Conservation (phyloP, 331 rosid species). For the Rosa hybrid region DNA sequence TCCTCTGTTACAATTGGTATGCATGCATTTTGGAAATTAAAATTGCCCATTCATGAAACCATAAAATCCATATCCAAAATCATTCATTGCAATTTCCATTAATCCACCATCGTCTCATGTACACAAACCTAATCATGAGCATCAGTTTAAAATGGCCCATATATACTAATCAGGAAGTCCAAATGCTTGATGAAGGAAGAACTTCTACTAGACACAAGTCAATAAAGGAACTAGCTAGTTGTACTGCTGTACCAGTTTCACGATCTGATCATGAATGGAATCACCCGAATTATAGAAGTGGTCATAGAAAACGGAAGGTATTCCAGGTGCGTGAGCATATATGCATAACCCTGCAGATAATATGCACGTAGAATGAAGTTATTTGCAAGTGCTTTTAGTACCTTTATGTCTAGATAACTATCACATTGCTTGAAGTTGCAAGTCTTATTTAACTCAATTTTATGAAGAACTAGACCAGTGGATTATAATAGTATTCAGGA, state of each 20-base stretch:
- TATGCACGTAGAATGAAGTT: background rate
- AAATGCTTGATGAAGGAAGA: slow-evolving; percentile 9
- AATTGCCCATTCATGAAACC: too few relatives aligned
- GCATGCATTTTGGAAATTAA: too few relatives aligned
- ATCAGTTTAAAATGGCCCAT: too few relatives aligned
- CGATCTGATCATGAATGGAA: slow-evolving; percentile 66
- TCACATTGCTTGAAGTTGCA: background rate
- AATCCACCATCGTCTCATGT: too few relatives aligned
- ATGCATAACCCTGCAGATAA: slow-evolving; percentile 76
- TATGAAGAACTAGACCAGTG: background rate
- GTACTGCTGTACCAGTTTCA: slow-evolving; percentile 60
- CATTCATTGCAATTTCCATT: too few relatives aligned
- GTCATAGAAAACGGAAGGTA: slow-evolving; percentile 87
- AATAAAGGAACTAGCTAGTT: background rate
- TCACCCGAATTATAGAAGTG: slow-evolving; percentile 73
- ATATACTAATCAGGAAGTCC: background rate
- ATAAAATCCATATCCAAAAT: too few relatives aligned
- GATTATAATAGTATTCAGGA: background rate
- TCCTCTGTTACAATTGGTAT: too few relatives aligned
- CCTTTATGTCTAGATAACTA: background rate
- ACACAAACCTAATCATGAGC: too few relatives aligned
- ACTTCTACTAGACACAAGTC: slow-evolving; percentile 3
- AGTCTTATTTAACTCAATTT: background rate
- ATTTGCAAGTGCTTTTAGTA: background rate
- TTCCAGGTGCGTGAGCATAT: slow-evolving; percentile 86